Conservation (phyloP, 208 protist species). For the Spongospora subterranea region DNA sequence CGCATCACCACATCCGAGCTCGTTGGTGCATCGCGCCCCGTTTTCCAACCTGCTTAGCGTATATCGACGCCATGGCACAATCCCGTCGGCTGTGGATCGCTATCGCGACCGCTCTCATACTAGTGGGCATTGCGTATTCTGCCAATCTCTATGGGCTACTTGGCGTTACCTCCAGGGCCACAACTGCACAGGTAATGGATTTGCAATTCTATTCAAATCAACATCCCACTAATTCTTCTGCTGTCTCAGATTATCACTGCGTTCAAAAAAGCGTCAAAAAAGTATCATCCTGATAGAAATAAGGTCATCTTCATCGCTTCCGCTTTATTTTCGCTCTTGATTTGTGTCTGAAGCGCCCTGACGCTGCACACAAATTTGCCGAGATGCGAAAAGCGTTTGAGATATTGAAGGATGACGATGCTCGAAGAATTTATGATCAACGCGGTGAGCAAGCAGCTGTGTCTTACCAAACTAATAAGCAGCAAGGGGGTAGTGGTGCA, state of each 20-base stretch:
- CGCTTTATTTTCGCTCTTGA: not conserved
- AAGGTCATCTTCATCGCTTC: slow-evolving; percentile 1
- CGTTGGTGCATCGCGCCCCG: too few relatives aligned
- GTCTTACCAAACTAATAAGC: not conserved
- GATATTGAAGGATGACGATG: not conserved
- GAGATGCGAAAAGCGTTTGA: slow-evolving; percentile 16
- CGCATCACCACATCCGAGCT: too few relatives aligned
- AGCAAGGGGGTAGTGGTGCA: not conserved
- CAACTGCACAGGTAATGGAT: too few relatives aligned
- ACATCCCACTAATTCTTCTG: not conserved
- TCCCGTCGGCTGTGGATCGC: too few relatives aligned
- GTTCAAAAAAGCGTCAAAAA: not conserved
- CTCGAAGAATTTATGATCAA: slow-evolving; percentile 18
- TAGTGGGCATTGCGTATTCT: too few relatives aligned
- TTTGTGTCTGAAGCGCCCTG: not conserved
- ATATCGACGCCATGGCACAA: too few relatives aligned
- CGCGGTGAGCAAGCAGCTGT: slow-evolving; percentile 10
- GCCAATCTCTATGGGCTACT: too few relatives aligned
- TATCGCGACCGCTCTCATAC: too few relatives aligned
- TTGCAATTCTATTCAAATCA: not conserved
- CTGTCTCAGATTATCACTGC: not conserved
- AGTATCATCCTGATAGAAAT: slow-evolving; percentile 25
- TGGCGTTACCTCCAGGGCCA: too few relatives aligned
- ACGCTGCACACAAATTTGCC: not conserved
- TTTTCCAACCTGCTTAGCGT: too few relatives aligned